Evolutionary conservation across 2,329 filamentous ascomycete genomes (phyloP).

Genomic region (Penicillium paneum): DNA sequence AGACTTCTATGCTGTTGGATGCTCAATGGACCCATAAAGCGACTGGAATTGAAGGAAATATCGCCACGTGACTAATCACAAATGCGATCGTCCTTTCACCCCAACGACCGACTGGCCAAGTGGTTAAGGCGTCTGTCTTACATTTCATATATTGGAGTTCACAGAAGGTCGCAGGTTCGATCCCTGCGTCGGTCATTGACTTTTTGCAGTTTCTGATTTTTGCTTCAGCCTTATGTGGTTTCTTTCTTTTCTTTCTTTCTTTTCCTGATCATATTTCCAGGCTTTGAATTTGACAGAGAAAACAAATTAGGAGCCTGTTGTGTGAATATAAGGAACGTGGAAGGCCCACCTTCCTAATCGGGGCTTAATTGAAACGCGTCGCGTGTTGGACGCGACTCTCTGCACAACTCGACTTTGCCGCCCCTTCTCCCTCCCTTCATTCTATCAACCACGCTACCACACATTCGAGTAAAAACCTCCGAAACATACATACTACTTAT

Average conservation of each 20-base stretch:
- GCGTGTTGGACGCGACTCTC: constrained; percentile 12
- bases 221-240: neutral
- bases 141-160: constrained; percentile 6
- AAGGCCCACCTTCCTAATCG: constrained; percentile 20
- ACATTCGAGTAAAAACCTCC: neutral
- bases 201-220: neutral
- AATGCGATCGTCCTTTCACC: neutral
- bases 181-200: constrained; percentile 7
- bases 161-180: constrained; percentile 5
- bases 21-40: too few relatives aligned
- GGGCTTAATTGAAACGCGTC: constrained; percentile 38
- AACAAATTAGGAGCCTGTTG: neutral
- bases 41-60: too few relatives aligned
- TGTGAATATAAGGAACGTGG: neutral
- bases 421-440: constrained; percentile 17
- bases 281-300: neutral
- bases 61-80: too few relatives aligned
- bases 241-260: neutral
- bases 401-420: constrained; percentile 9
- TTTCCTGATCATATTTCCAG: neutral
- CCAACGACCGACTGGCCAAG: constrained; percentile 7
- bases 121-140: constrained; percentile 11
- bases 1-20: too few relatives aligned
- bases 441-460: constrained; percentile 11
- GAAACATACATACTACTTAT: neutral